Percentiles rank a stretch among this genome's conserved stretches.
These are phyloP conservation scores for Pleurotus tuoliensis DNA, from an alignment of 768 basidiomycete genomes.

Conservation along the genomic window DNA sequence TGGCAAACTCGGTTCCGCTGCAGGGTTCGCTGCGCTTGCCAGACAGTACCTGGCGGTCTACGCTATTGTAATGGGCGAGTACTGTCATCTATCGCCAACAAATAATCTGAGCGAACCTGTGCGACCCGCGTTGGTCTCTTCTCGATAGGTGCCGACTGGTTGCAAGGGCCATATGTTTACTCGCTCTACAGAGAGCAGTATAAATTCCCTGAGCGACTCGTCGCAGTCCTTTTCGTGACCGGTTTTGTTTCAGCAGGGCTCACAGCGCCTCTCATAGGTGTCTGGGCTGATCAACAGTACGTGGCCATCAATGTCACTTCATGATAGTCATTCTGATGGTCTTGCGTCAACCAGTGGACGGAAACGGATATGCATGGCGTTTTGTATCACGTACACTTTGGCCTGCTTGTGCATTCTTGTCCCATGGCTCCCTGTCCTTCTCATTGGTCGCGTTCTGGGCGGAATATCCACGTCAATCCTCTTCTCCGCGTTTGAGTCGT, in stretches of 20 bases:
- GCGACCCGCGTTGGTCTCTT: slow-evolving; percentile 6
- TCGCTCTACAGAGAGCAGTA: slow-evolving; percentile 72
- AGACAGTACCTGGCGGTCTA: slow-evolving; percentile 64
- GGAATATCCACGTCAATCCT: slow-evolving; percentile 74
- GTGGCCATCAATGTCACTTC: slow-evolving; percentile 18
- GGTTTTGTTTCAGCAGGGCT: slow-evolving; percentile 71
- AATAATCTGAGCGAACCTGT: background rate
- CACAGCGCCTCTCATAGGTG: slow-evolving; percentile 66
- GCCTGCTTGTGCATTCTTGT: slow-evolving; percentile 59
- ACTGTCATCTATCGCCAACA: background rate
- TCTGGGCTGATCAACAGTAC: slow-evolving; percentile 76
- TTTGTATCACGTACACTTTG: slow-evolving; percentile 62
- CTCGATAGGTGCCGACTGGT: slow-evolving; percentile 65
- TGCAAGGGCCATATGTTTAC: slow-evolving; percentile 78
- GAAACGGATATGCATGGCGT: slow-evolving; percentile 61
- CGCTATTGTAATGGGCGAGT: slow-evolving; percentile 69
- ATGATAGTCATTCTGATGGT: background rate
- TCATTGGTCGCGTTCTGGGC: slow-evolving; percentile 62
- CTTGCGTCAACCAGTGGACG: slow-evolving; percentile 46
- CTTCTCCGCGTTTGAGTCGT: slow-evolving; percentile 74
- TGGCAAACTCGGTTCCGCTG: slow-evolving; percentile 1
- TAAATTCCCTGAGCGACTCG: slow-evolving; percentile 53
- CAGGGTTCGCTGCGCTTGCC: slow-evolving; percentile 27
- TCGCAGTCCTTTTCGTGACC: slow-evolving; percentile 73
- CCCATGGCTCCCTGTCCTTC: slow-evolving; percentile 52